Percentiles rank a stretch among this genome's conserved stretches.
These are phyloP conservation scores for Thelephora ganbajun DNA, from an alignment of 768 basidiomycete species.

Conservation along the genomic window DNA sequence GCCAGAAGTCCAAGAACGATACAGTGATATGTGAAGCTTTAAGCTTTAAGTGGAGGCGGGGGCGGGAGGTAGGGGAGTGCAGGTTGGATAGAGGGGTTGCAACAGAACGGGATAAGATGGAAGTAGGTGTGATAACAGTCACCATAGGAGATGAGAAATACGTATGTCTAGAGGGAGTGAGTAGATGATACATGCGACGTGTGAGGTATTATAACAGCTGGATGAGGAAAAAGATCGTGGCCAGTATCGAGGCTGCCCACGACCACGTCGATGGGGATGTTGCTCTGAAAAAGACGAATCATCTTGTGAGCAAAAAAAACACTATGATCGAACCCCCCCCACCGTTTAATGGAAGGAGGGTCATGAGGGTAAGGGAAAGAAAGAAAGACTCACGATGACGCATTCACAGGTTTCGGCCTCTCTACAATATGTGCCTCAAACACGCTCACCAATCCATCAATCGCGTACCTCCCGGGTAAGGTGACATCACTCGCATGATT, in stretches of 20 bases:
- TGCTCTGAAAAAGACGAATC: background rate
- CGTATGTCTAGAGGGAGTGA: no score
- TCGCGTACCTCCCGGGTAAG: conserved; percentile 37
- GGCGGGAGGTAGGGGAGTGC: no score
- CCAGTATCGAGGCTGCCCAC: background rate
- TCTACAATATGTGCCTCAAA: conserved; percentile 54
- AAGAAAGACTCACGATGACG: conserved; percentile 10
- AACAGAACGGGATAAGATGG: no score
- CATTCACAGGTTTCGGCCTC: conserved; percentile 12
- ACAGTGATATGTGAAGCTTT: no score
- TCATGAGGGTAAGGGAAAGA: background rate
- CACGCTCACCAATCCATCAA: conserved; percentile 77
- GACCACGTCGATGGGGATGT: background rate
- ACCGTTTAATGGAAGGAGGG: background rate
- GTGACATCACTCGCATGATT: conserved; percentile 52
- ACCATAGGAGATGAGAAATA: no score
- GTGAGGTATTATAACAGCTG: no score
- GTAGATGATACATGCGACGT: no score
- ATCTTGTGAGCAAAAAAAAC: background rate
- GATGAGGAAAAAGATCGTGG: no score
- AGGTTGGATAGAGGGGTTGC: no score
- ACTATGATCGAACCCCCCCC: background rate
- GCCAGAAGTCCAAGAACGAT: no score
- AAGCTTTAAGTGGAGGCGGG: no score
- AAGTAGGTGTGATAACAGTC: no score